Percentiles rank a stretch among this genome's conserved stretches.
Conservation (phyloP, 2,329 filamentous ascomycete genomes). For the Penicillium sp. region DNA sequence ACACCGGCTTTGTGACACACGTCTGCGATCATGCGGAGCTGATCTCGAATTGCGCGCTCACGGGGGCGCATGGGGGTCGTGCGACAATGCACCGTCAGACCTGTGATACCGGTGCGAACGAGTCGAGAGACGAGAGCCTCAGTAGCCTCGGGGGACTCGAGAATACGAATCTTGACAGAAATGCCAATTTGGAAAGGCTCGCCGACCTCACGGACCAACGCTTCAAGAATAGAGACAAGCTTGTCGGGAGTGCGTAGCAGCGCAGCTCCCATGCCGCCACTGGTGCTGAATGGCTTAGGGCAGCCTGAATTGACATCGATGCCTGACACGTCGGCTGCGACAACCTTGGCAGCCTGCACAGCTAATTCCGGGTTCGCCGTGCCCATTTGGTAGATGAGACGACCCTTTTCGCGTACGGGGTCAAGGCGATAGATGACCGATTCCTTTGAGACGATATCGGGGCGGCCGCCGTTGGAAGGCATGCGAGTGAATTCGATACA, state of each 20-base stretch:
- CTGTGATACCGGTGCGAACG: constrained; percentile 84
- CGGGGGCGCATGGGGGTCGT: constrained; percentile 93
- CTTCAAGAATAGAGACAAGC: constrained; percentile 77
- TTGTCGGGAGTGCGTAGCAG: constrained; percentile 81
- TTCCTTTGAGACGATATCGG: constrained; percentile 44
- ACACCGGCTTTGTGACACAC: constrained; percentile 83
- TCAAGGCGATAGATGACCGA: constrained; percentile 83
- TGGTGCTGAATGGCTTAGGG: constrained; percentile 92
- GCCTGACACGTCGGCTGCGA: constrained; percentile 83
- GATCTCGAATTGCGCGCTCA: constrained; percentile 80
- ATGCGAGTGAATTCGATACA: constrained; percentile 82
- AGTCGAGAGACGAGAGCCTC: constrained; percentile 73
- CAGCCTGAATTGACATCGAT: constrained; percentile 99
- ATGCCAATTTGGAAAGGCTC: constrained; percentile 83
- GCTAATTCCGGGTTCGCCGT: constrained; percentile 79
- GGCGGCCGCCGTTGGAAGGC: constrained; percentile 63
- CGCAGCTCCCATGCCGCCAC: constrained; percentile 92
- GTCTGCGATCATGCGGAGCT: constrained; percentile 77
- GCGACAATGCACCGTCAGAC: constrained; percentile 89
- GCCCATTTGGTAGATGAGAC: constrained; percentile 87
- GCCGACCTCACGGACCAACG: constrained; percentile 74
- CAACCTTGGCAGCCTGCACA: constrained; percentile 76
- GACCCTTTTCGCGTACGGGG: constrained; percentile 69
- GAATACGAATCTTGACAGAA: constrained; percentile 91
- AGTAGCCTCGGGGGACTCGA: constrained; percentile 74